These are phyloP conservation scores for Endocladia muricata DNA, from an alignment of 31 red algal genomes.

Conservation along the genomic window DNA sequence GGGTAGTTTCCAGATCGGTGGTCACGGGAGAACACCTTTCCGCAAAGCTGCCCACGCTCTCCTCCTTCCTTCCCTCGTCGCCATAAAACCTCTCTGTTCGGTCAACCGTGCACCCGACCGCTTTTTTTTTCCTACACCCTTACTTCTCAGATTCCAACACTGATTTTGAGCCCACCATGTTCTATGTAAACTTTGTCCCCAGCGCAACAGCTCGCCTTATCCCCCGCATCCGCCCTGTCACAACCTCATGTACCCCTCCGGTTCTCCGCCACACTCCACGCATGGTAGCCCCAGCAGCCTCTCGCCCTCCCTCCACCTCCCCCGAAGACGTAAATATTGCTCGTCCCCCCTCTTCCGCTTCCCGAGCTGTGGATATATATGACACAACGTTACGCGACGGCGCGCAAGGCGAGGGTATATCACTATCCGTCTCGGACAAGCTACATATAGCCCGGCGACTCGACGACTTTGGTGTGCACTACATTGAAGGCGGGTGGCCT, in stretches of 20 bases:
- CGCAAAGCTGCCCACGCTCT: too few relatives aligned
- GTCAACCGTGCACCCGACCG: too few relatives aligned
- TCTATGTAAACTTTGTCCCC: too few relatives aligned
- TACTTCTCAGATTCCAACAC: too few relatives aligned
- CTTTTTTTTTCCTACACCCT: too few relatives aligned
- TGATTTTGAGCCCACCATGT: too few relatives aligned
- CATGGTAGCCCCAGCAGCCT: not conserved
- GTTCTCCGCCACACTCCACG: not conserved
- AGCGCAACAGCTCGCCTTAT: not conserved
- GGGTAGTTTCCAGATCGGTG: too few relatives aligned
- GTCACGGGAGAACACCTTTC: too few relatives aligned
- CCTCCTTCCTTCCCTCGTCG: too few relatives aligned
- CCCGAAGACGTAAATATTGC: not conserved
- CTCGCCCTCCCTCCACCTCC: not conserved
- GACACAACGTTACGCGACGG: slow-evolving; percentile 97
- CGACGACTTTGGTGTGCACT: slow-evolving; percentile 84
- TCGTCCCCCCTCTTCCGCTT: too few relatives aligned
- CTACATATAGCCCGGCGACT: slow-evolving; percentile 75
- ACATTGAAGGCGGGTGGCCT: slow-evolving; percentile 99
- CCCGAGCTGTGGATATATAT: slow-evolving; percentile 62
- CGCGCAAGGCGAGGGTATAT: slow-evolving; percentile 93
- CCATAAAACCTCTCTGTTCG: too few relatives aligned
- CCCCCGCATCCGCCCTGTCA: not conserved
- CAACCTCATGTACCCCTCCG: not conserved
- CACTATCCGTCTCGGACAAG: slow-evolving; percentile 86